A percentile compares a stretch with the other conserved stretches of the same genome.
These are phyloP conservation scores for Leptodermis oblonga DNA, from an alignment of 257 asterid genomes.

Conservation along the genomic window DNA sequence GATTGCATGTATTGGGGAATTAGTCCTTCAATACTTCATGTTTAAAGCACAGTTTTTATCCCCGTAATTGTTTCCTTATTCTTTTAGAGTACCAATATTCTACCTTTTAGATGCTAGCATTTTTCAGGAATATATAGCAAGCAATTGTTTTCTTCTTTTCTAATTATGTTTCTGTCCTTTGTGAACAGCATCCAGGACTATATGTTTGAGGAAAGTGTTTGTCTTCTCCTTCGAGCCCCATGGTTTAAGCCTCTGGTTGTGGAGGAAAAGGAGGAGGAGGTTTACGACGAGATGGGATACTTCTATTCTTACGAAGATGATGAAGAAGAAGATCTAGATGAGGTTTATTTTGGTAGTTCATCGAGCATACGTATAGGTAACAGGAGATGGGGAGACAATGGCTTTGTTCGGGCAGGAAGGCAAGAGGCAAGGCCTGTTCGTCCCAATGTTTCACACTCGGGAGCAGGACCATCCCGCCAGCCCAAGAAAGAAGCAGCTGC, in stretches of 20 bases:
- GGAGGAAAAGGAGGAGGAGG: conserved; percentile 58
- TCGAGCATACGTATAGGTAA: conserved; percentile 60
- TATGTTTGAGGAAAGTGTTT: conserved; percentile 89
- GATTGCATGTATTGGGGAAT: not conserved
- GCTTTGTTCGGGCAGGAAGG: conserved; percentile 77
- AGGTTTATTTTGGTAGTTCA: conserved; percentile 46
- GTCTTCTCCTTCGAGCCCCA: conserved; percentile 88
- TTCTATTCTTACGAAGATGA: conserved; percentile 27
- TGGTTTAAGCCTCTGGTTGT: conserved; percentile 74
- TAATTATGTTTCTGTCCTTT: not conserved
- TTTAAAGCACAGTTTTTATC: not conserved
- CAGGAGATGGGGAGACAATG: conserved; percentile 83
- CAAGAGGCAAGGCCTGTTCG: conserved; percentile 70
- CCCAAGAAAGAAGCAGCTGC: conserved; percentile 50
- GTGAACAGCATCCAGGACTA: conserved; percentile 63
- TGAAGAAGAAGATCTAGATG: conserved; percentile 46
- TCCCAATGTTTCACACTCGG: conserved; percentile 26
- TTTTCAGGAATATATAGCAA: not conserved
- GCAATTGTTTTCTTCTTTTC: not conserved
- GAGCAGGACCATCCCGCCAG: conserved; percentile 69
- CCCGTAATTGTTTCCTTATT: not conserved
- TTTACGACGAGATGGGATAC: conserved; percentile 44
- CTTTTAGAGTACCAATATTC: not conserved
- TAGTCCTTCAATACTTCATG: not conserved
- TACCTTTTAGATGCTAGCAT: not conserved